Base-by-base conservation (phyloP, 192 early-diverging fungal species). In the Podochytrium sp. region DNA sequence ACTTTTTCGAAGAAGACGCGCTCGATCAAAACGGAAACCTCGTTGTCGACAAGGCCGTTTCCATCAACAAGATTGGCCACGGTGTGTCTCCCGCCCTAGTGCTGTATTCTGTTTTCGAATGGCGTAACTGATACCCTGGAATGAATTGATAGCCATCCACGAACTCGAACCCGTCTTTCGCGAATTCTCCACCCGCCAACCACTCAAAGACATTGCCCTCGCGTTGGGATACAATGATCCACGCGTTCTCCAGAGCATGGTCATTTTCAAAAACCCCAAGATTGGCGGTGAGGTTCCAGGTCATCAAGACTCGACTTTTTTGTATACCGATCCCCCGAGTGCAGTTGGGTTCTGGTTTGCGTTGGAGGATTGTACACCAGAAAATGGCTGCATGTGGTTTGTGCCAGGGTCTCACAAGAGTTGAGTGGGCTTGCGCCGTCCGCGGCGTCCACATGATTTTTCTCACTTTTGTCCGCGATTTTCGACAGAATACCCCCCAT, bases 51-150 rank as follows among this genome's bases (percentile, higher is more conserved):
- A 90, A 92, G 60, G 71, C 78, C 7, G 65, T 77, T 0, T 88
- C 94, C 14, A 89, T 97, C 71, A 95, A 97, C 81, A 97, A 97
- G 73, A 94, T 96, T 75, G 94, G 93, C 0, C 95, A 97, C 73
- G 93, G 91, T 87, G 78, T 20, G 61, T 49, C 10, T 30, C 27
- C 39, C 29, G 20, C 27, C 5, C 42, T 16, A 0, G 40, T 43
- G 18, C 33, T 25, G n/a, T n/a, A n/a, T 58, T 34, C 33, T 62
- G 60, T 27, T 10, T n/a, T 34, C 29, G 5, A n/a, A n/a, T 34
- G 81, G 82, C 10, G 0, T 81, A 82, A 1, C 83, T 91, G 12
- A 87, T 94, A 58, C 93, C 92, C 79, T 92, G 92, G 62, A 92
- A 92, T 74, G 92, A 92, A 1, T 91, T 92, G 65, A 34, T 69